These are phyloP conservation scores for Trifolium dubium DNA, from an alignment of 306 rosid species.

Conservation along the genomic window DNA sequence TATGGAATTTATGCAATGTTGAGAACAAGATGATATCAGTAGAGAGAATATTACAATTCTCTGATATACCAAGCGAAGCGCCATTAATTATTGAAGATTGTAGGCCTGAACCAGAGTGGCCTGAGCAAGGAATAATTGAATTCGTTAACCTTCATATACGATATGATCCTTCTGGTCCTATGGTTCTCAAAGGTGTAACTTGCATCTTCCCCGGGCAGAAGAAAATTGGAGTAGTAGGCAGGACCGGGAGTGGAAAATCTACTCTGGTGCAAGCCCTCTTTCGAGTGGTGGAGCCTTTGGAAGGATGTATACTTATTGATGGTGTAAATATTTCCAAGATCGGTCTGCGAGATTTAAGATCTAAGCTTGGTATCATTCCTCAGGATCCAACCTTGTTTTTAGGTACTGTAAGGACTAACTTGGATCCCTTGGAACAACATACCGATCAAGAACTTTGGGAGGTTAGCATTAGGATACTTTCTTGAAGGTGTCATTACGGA, in stretches of 20 bases:
- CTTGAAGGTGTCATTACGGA: neutral
- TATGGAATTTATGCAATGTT: constrained; percentile 59
- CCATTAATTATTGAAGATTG: constrained; percentile 52
- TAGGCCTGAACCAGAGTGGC: constrained; percentile 65
- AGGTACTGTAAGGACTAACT: neutral
- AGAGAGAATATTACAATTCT: constrained; percentile 74
- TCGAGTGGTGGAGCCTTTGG: neutral
- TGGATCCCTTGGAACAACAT: neutral
- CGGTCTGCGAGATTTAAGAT: neutral
- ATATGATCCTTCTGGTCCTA: neutral
- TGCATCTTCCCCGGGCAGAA: neutral
- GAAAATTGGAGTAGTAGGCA: neutral
- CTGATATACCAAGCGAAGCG: constrained; percentile 57
- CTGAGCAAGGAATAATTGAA: constrained; percentile 55
- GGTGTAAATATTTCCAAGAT: neutral
- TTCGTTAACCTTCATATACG: constrained; percentile 15
- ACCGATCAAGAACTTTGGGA: neutral
- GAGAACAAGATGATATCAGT: constrained; percentile 85
- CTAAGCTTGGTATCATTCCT: neutral
- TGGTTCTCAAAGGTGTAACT: neutral
- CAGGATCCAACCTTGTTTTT: neutral
- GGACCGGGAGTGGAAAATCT: neutral
- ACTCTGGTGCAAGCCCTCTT: neutral
- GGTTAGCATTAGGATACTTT: neutral
- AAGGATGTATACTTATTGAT: neutral